Percentiles rank a stretch among this genome's conserved stretches.
phyloP scores from a whole-genome alignment of 2,329 filamentous ascomycete species.

The Penicillium sp. region DNA sequence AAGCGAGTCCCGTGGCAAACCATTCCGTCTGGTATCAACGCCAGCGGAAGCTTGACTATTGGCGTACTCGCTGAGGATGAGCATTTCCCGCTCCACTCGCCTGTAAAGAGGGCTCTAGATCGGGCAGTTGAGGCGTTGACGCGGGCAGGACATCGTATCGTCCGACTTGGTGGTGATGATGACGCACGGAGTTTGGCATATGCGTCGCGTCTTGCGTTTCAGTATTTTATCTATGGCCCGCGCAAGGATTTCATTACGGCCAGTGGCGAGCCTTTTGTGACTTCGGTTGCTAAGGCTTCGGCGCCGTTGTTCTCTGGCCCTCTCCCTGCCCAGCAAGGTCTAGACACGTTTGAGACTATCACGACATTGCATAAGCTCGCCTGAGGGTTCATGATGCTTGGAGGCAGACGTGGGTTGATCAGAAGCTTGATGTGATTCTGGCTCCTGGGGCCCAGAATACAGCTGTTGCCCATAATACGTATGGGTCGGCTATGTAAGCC shows the following conservation, averaged over 20 bases:
- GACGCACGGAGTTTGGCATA: constrained; percentile 24
- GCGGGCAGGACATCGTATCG: constrained; percentile 47
- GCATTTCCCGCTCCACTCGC: constrained; percentile 51
- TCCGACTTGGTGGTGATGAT: constrained; percentile 38
- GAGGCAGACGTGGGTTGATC: constrained; percentile 42
- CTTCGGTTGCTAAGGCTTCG: constrained; percentile 35
- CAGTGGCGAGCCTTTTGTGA: constrained; percentile 46
- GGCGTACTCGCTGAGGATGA: constrained; percentile 51
- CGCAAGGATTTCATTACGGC: constrained; percentile 32
- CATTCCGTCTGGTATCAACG: constrained; percentile 2
- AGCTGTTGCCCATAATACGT: constrained; percentile 52
- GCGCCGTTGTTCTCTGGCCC: constrained; percentile 28
- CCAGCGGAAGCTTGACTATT: constrained; percentile 39
- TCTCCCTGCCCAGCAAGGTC: constrained; percentile 25
- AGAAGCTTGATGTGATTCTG: constrained; percentile 53
- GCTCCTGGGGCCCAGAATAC: constrained; percentile 51
- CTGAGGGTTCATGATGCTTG: constrained; percentile 39
- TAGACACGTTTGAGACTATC: constrained; percentile 40
- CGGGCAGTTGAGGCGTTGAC: constrained; percentile 41
- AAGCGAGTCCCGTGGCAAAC: constrained; percentile 52
- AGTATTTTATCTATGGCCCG: constrained; percentile 38
- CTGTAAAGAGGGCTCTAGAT: constrained; percentile 48
- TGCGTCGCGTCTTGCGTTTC: constrained; percentile 38
- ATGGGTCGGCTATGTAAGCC: no score
- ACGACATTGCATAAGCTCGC: constrained; percentile 44